Percentiles rank a stretch among this genome's conserved stretches.
phyloP scores from a whole-genome alignment of 441 rosid genomes.

The Pelargonium myrrhifolium region DNA sequence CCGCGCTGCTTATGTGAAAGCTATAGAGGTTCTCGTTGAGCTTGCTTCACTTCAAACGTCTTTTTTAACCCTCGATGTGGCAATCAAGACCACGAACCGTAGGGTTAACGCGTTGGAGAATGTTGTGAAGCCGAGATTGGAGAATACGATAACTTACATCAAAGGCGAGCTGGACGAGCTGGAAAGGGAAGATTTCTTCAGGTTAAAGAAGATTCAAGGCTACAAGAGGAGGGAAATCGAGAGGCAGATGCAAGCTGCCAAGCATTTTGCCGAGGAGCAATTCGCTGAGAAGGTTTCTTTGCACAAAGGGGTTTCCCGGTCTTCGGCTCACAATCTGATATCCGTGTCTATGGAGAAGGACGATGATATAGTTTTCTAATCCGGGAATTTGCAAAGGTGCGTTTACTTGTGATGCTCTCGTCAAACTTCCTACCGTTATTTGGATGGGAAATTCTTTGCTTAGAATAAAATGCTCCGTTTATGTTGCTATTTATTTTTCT shows the following conservation, averaged over 20 bases:
- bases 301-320: slow-evolving; percentile 19
- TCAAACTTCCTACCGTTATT: background rate
- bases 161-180: slow-evolving; percentile 26
- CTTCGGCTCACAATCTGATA: slow-evolving; percentile 20
- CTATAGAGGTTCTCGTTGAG: slow-evolving; percentile 23
- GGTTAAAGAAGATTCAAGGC: slow-evolving; percentile 17
- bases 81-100: slow-evolving; percentile 27
- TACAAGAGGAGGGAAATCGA: background rate
- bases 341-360: slow-evolving; percentile 17
- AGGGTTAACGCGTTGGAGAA: slow-evolving; percentile 25
- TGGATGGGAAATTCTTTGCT: background rate
- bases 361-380: slow-evolving; percentile 21
- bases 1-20: slow-evolving; percentile 20
- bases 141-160: slow-evolving; percentile 21
- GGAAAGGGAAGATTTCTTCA: slow-evolving; percentile 23
- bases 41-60: slow-evolving; percentile 26
- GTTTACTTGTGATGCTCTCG: background rate
- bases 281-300: slow-evolving; percentile 25
- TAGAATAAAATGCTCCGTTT: slow-evolving; percentile 1
- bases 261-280: slow-evolving; percentile 21
- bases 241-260: slow-evolving; percentile 14
- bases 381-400: background rate
- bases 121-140: slow-evolving; percentile 25
- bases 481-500: background rate
- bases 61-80: slow-evolving; percentile 24